Evolutionary conservation across 192 early-diverging fungal genomes (phyloP), one percentile per base, ranked within the genome.

Genomic region (Thamnidium elegans): DNA sequence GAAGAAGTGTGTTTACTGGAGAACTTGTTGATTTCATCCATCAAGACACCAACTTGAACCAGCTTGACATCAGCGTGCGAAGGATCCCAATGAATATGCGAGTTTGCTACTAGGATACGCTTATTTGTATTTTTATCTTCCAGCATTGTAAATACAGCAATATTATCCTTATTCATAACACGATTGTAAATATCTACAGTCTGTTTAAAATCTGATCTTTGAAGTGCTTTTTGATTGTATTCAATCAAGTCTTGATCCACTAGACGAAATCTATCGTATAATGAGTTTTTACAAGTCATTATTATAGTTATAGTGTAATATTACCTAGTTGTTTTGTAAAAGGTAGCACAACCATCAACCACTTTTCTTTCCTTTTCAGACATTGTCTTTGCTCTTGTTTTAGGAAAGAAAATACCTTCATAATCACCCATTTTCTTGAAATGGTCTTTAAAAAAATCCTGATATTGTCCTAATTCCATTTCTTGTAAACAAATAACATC

Each of bases 91-190:
- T 96, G 92, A 55, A 93, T 81, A 69, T 99, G 96, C 5, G 91
- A 82, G 71, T 96, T 99, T 55, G 83, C 89, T 14, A 95, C 91
- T 45, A 99, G 75, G 30, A 93, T 23, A 46, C 82, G 77, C 11
- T 80, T 76, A 50, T 84, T 78, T 9, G 84, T 88, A 42, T 92
- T 87, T 75, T 91, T 92, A 66, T 90, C 83, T 70, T 94, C 89
- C 68, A 99, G 79, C 36, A 96, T 73, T 11, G 86, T 81, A 54
- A 96, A 81, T 6, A 92, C 82, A 11, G 90, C 90, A 65, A 99
- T 90, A 68, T 99, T 94, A 78, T 99, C 97, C 77, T 95, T 95
- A 54, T 93, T 88, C 91, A 95, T 96, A 15, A 99, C 93, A 26
- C 97, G 90, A 73, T 99, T 96, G 74, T 94, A 94, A 45, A 97